Evolutionary conservation across 495 filamentous ascomycete genomes (phyloP).

Genomic region (Daldinia vernicosa): DNA sequence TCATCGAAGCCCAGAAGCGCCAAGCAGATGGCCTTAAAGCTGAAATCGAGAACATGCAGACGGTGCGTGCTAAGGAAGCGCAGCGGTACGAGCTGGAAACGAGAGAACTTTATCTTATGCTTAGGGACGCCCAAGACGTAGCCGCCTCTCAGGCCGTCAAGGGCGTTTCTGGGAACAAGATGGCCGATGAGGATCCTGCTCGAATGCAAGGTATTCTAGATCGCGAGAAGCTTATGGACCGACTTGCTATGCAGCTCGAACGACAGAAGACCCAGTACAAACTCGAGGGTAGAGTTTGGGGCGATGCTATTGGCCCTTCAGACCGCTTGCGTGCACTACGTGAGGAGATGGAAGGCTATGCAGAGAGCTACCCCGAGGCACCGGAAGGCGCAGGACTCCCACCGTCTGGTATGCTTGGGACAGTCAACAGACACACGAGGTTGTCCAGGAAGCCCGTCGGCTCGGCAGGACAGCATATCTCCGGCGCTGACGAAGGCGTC

Average conservation of each 20-base stretch:
- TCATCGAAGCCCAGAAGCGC: slow-evolving; percentile 87
- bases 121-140: slow-evolving; percentile 95
- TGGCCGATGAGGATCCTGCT: slow-evolving; percentile 69
- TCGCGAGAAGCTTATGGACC: slow-evolving; percentile 87
- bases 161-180: slow-evolving; percentile 61
- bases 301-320: slow-evolving; percentile 81
- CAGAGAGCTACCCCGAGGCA: slow-evolving; percentile 48
- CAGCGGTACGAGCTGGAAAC: slow-evolving; percentile 97
- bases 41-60: slow-evolving; percentile 86
- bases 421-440: slow-evolving; percentile 65
- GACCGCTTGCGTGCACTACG: slow-evolving; percentile 91
- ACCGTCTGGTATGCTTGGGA: slow-evolving; percentile 68
- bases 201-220: slow-evolving; percentile 94
- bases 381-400: slow-evolving; percentile 48
- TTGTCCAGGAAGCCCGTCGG: slow-evolving; percentile 65
- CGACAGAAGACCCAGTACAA: slow-evolving; percentile 98
- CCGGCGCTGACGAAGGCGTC: slow-evolving; percentile 52
- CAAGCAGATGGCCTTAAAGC: slow-evolving; percentile 88
- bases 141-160: slow-evolving; percentile 87
- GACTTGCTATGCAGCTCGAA: slow-evolving; percentile 93
- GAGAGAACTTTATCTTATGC: slow-evolving; percentile 96
- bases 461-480: slow-evolving; percentile 48
- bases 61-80: slow-evolving; percentile 86
- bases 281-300: slow-evolving; percentile 94
- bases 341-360: slow-evolving; percentile 87